phyloP scores from a whole-genome alignment of 1,284 basidiomycete genomes.

The Ganoderma sinense region DNA sequence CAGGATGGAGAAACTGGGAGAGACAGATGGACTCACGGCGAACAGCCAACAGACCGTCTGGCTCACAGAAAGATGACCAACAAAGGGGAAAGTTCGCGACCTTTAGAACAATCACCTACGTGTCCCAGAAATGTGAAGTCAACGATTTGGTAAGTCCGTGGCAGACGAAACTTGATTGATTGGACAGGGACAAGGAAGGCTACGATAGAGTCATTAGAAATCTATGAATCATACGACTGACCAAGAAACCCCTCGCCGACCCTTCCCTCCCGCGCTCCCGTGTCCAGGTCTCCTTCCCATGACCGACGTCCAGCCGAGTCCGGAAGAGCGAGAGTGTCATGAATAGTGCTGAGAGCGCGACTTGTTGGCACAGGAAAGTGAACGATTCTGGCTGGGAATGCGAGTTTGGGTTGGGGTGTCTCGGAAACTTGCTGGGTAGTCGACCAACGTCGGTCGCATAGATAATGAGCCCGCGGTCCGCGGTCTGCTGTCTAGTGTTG shows the following conservation, averaged over 20 bases:
- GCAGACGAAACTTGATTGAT: not conserved
- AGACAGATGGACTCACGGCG: too few relatives aligned
- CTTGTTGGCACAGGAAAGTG: not conserved
- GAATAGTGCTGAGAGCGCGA: not conserved
- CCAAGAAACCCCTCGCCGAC: not conserved
- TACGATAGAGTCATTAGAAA: not conserved
- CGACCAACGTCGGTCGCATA: not conserved
- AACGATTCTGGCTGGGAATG: not conserved
- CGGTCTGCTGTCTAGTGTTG: not conserved
- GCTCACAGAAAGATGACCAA: too few relatives aligned
- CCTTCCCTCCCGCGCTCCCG: not conserved
- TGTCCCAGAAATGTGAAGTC: not conserved
- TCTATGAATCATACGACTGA: not conserved
- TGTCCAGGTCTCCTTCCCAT: not conserved
- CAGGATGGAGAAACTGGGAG: too few relatives aligned
- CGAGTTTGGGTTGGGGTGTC: not conserved
- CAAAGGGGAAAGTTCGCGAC: too few relatives aligned
- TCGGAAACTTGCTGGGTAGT: not conserved
- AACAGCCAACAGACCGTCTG: too few relatives aligned
- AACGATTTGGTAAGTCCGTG: not conserved
- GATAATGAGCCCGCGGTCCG: not conserved
- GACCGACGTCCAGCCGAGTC: not conserved
- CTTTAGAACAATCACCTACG: not conserved
- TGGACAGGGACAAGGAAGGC: not conserved
- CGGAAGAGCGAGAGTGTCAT: not conserved